These are phyloP conservation scores for Torulaspora delbrueckii DNA, from an alignment of 805 yeast genomes.

Conservation along the genomic window DNA sequence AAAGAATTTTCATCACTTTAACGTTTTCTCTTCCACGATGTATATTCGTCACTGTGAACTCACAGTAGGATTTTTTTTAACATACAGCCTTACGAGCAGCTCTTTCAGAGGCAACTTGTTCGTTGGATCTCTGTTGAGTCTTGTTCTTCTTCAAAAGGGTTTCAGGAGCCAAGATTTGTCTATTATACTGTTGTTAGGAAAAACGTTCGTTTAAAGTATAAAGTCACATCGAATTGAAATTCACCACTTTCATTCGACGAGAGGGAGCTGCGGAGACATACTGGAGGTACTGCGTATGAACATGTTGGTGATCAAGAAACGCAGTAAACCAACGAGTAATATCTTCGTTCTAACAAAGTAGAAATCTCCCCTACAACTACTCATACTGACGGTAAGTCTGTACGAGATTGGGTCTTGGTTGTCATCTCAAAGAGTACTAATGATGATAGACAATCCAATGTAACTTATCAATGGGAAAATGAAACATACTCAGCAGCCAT, in stretches of 20 bases:
- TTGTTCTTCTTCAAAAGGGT: constrained; percentile 77
- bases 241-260: constrained; percentile 40
- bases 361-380: constrained; percentile 27
- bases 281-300: constrained; percentile 20
- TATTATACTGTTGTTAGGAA: constrained; percentile 21
- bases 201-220: constrained; percentile 8
- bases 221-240: constrained; percentile 38
- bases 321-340: constrained; percentile 18
- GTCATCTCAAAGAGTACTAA: constrained; percentile 2
- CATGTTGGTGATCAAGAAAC: constrained; percentile 13
- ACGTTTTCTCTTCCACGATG: background rate
- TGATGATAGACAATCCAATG: constrained; percentile 18
- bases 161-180: constrained; percentile 63
- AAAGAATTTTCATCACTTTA: constrained; percentile 49
- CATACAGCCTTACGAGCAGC: constrained; percentile 77
- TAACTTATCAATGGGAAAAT: constrained; percentile 13
- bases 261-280: constrained; percentile 36
- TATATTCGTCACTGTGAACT: constrained; percentile 13
- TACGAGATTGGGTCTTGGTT: constrained; percentile 1
- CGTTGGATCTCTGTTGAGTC: constrained; percentile 71
- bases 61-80: constrained; percentile 26
- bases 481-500: constrained; percentile 39
- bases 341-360: constrained; percentile 25
- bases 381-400: background rate
- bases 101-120: constrained; percentile 75